Conservation (phyloP, 352 stramenopile species). For the Phytopythium sindhum region DNA sequence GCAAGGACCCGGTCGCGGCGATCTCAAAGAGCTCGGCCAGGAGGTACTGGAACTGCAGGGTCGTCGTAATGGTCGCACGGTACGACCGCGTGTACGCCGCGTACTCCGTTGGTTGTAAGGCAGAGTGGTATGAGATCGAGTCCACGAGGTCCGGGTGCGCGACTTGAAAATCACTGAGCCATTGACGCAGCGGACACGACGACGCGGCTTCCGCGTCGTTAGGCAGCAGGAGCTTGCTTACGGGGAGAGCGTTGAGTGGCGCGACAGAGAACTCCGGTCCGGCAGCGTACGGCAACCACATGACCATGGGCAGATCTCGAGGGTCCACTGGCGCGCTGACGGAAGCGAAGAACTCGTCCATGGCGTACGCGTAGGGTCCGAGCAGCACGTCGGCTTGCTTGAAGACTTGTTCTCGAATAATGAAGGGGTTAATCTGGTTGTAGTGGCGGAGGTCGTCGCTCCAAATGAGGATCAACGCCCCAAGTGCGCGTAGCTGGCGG, state of each 20-base stretch:
- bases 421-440: constrained; percentile 65
- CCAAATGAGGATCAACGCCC: constrained; percentile 70
- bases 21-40: constrained; percentile 84
- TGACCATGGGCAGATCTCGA: constrained; percentile 53
- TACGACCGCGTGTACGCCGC: constrained; percentile 72
- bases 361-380: constrained; percentile 73
- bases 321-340: constrained; percentile 42
- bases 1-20: constrained; percentile 55
- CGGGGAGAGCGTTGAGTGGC: constrained; percentile 65
- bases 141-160: constrained; percentile 52
- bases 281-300: constrained; percentile 71
- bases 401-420: constrained; percentile 60
- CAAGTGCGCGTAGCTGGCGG: constrained; percentile 56
- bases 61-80: constrained; percentile 67
- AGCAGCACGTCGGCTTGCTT: constrained; percentile 63
- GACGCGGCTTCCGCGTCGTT: constrained; percentile 35
- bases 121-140: constrained; percentile 47
- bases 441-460: constrained; percentile 81
- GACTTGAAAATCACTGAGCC: constrained; percentile 52
- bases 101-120: constrained; percentile 65
- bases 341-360: constrained; percentile 74
- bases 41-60: constrained; percentile 72
- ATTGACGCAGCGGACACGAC: constrained; percentile 70
- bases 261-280: constrained; percentile 55
- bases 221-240: constrained; percentile 67